Evolutionary conservation across 2,329 filamentous ascomycete genomes (phyloP), one percentile per base, ranked within the genome.

Genomic region (Fusarium humuli): DNA sequence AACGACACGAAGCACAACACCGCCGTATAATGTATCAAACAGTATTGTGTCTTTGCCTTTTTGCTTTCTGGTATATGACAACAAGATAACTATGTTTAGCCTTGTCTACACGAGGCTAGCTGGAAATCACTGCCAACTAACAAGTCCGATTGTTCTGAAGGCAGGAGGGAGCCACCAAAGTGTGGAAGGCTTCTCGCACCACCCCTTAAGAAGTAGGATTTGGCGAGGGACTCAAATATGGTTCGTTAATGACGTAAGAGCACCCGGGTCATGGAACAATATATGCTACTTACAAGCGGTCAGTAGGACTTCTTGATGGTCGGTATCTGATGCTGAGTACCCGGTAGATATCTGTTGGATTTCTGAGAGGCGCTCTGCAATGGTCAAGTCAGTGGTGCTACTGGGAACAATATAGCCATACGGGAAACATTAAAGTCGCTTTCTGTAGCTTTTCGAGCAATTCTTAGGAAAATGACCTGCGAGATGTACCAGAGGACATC

Each of bases 301-400:
- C 13, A 62, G 57, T 18, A 12, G 34, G 29, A 23, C 2, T 37
- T 13, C 18, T 48, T 14, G 14, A 27, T 25, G 14, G 7, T 18
- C 9, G 7, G 16, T 3, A 2, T 25, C 6, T 37, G 34, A 37
- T 37, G 2, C 34, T 5, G 74, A 22, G 64, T n/a, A n/a, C n/a
- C n/a, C n/a, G n/a, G n/a, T 5, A 75, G 20, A 62, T 71, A 70
- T 81, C 75, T 44, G 76, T 65, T 14, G 78, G 72, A 56, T 81
- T 73, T 82, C 81, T 2, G 79, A 78, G 29, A 85, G 71, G 3
- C 81, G 73, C 29, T 80, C 76, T 20, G 79, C 79, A 16, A 84
- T 73, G 6, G 79, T 78, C 23, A 85, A 73, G 30, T 83, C 83
- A 16, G 82, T 80, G 10, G 81, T 82, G 3, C 83, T 83, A 10